A percentile compares a stretch with the other conserved stretches of the same genome.
These are phyloP conservation scores for Hortiboletus campestris DNA, from an alignment of 768 basidiomycete species.

Conservation along the genomic window DNA sequence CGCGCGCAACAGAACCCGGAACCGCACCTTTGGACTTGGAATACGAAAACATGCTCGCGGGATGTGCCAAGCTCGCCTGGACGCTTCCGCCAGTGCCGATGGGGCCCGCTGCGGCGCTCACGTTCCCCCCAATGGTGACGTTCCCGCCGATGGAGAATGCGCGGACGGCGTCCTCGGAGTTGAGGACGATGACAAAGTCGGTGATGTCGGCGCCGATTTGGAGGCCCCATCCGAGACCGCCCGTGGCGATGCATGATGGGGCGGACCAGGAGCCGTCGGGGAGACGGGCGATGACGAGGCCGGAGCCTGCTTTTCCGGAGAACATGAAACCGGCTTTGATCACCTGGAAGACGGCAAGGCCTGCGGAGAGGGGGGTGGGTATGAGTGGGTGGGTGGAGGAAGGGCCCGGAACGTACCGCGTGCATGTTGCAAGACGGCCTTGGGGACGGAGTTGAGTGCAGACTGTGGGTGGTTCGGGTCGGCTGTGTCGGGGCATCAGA, in stretches of 20 bases:
- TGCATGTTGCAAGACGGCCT: slow-evolving; percentile 84
- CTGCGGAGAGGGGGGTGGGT: slow-evolving; percentile 36
- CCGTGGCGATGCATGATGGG: slow-evolving; percentile 95
- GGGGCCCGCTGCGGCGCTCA: slow-evolving; percentile 85
- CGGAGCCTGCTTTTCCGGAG: slow-evolving; percentile 92
- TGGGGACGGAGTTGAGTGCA: slow-evolving; percentile 92
- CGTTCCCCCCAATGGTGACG: slow-evolving; percentile 89
- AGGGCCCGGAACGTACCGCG: slow-evolving; percentile 57
- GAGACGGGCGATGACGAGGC: slow-evolving; percentile 86
- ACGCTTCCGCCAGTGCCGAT: slow-evolving; percentile 93
- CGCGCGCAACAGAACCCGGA: background rate
- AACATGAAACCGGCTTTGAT: slow-evolving; percentile 93
- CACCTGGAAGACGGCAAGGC: slow-evolving; percentile 93
- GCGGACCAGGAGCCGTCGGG: slow-evolving; percentile 97
- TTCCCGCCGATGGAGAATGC: slow-evolving; percentile 97
- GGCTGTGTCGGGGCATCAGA: slow-evolving; percentile 44
- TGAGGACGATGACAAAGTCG: slow-evolving; percentile 96
- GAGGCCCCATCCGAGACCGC: slow-evolving; percentile 90
- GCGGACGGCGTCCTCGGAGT: slow-evolving; percentile 91
- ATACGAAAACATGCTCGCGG: slow-evolving; percentile 96
- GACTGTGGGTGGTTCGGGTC: slow-evolving; percentile 85
- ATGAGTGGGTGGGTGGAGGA: background rate
- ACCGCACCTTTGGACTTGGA: slow-evolving; percentile 83
- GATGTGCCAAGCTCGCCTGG: slow-evolving; percentile 84
- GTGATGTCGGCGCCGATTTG: slow-evolving; percentile 95